These are phyloP conservation scores for Leishmania gerbilli DNA, from an alignment of 208 protist species.

Conservation along the genomic window DNA sequence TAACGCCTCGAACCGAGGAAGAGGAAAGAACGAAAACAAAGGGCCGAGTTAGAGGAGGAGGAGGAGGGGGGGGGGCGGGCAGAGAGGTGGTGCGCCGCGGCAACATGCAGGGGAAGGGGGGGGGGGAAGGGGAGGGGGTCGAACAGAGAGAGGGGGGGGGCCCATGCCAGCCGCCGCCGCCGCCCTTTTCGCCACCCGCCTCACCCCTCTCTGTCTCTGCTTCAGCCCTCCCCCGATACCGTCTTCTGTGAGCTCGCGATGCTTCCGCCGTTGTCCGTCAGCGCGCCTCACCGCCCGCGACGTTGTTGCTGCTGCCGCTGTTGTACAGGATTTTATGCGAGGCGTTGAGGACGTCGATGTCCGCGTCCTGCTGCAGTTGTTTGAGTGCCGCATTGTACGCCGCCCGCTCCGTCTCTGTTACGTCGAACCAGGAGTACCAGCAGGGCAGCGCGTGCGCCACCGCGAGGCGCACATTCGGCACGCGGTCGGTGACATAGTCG, in stretches of 20 bases:
- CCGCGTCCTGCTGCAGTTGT: slow-evolving; percentile 50
- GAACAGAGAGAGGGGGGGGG: no score
- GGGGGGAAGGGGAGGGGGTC: no score
- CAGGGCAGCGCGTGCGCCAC: slow-evolving; percentile 44
- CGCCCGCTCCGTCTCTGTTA: slow-evolving; percentile 14
- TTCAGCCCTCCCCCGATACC: not conserved
- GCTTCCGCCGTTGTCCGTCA: not conserved
- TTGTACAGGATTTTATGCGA: slow-evolving; percentile 29
- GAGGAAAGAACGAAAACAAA: no score
- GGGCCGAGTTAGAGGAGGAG: not conserved
- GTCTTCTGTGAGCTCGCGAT: not conserved
- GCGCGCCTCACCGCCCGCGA: not conserved
- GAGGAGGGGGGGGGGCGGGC: not conserved
- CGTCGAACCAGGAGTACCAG: slow-evolving; percentile 53
- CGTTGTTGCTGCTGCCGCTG: not conserved
- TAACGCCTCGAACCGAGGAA: not conserved
- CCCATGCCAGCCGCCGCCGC: not conserved
- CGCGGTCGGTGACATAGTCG: slow-evolving; percentile 47
- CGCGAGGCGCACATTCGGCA: slow-evolving; percentile 76
- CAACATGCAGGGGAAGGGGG: not conserved
- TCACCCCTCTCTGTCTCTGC: not conserved
- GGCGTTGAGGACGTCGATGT: slow-evolving; percentile 52
- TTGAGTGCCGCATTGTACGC: slow-evolving; percentile 45
- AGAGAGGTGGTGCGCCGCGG: not conserved
- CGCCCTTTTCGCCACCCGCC: not conserved